Percentiles rank a stretch among this genome's conserved stretches.
phyloP scores from a whole-genome alignment of 768 basidiomycete genomes.

The Serendipita indica region DNA sequence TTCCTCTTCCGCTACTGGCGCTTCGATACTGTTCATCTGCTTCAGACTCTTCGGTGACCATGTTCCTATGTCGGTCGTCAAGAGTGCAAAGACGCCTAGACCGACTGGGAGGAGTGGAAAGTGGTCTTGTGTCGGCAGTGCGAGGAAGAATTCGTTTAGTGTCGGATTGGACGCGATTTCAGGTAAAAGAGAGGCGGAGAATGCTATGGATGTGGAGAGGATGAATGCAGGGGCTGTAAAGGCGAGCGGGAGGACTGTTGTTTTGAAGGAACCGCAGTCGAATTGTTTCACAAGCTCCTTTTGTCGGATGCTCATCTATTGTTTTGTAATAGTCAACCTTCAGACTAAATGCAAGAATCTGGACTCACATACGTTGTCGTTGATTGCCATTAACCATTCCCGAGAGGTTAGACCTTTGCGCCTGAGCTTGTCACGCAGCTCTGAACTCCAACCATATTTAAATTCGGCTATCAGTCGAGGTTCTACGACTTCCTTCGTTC shows the following conservation, averaged over 20 bases:
- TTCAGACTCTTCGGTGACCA: slow-evolving; percentile 29
- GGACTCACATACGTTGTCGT: slow-evolving; percentile 11
- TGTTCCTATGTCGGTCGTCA: slow-evolving; percentile 61
- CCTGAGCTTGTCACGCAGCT: slow-evolving; percentile 35
- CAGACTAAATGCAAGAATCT: background rate
- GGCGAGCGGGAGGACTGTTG: slow-evolving; percentile 45
- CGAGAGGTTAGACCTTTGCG: slow-evolving; percentile 36
- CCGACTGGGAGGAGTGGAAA: slow-evolving; percentile 54
- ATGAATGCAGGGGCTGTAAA: slow-evolving; percentile 63
- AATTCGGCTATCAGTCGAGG: slow-evolving; percentile 42
- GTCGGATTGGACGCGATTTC: slow-evolving; percentile 41
- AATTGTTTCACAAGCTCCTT: slow-evolving; percentile 47
- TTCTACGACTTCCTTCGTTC: slow-evolving; percentile 42
- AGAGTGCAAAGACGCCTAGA: slow-evolving; percentile 59
- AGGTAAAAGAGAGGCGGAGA: slow-evolving; percentile 40
- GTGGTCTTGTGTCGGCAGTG: slow-evolving; percentile 54
- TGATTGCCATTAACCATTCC: slow-evolving; percentile 24
- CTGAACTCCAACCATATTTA: slow-evolving; percentile 37
- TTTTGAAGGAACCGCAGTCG: slow-evolving; percentile 39
- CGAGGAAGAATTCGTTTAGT: slow-evolving; percentile 49
- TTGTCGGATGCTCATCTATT: slow-evolving; percentile 37
- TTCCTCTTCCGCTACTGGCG: background rate
- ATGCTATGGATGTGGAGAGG: slow-evolving; percentile 42
- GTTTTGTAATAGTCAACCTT: slow-evolving; percentile 11
- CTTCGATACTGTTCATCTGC: background rate